A percentile compares a stretch with the other conserved stretches of the same genome.
Evolutionary conservation across 768 basidiomycete species (phyloP).

Genomic region (Chalciporus sphaerocephalus): DNA sequence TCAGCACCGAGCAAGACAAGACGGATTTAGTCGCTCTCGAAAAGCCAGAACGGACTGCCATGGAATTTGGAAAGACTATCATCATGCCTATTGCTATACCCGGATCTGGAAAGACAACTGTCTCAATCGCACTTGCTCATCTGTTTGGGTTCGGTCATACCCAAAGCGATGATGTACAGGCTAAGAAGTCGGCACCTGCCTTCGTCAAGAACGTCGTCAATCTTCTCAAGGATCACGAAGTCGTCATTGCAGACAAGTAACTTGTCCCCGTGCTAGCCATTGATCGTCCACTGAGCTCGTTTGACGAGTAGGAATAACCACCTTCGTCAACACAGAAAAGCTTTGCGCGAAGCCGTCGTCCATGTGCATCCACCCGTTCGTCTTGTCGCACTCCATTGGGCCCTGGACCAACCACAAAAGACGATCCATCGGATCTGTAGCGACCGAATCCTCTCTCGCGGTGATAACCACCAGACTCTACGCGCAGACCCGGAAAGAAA

Average conservation of each 20-base stretch:
- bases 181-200: constrained; percentile 63
- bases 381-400: constrained; percentile 81
- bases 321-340: constrained; percentile 67
- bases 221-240: constrained; percentile 57
- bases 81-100: constrained; percentile 89
- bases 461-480: constrained; percentile 82
- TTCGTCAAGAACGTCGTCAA: constrained; percentile 71
- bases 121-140: constrained; percentile 71
- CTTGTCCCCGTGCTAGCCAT: constrained; percentile 18
- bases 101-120: constrained; percentile 89
- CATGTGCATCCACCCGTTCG: constrained; percentile 52
- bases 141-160: constrained; percentile 89
- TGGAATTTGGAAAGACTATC: constrained; percentile 64
- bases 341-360: constrained; percentile 54
- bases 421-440: constrained; percentile 72
- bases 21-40: constrained; percentile 27
- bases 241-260: constrained; percentile 93
- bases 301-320: constrained; percentile 78
- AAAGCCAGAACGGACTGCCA: constrained; percentile 13
- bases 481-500: constrained; percentile 49
- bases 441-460: constrained; percentile 69
- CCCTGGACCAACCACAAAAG: constrained; percentile 49
- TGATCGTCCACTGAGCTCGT: neutral
- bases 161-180: constrained; percentile 85
- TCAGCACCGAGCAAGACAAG: constrained; percentile 46